phyloP scores from a whole-genome alignment of 2,329 filamentous ascomycete genomes.

The Cercospora brassicicola region DNA sequence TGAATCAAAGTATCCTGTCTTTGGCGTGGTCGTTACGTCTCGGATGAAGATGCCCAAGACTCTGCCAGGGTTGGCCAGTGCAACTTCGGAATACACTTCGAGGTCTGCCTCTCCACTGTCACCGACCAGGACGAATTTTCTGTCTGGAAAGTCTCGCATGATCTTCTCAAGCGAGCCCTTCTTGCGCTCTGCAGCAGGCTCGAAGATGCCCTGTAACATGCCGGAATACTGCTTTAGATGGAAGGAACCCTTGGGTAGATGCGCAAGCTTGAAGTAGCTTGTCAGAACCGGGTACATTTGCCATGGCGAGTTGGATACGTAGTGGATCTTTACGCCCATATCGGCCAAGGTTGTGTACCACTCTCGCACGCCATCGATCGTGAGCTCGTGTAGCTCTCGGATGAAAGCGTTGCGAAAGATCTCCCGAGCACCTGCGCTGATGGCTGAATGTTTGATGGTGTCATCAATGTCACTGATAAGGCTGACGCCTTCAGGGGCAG shows the following conservation, averaged over 20 bases:
- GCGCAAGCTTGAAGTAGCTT: conserved; percentile 77
- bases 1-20: conserved; percentile 73
- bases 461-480: conserved; percentile 97
- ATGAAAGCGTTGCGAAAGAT: conserved; percentile 97
- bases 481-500: conserved; percentile 77
- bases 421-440: conserved; percentile 80
- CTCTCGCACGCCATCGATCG: conserved; percentile 80
- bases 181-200: conserved; percentile 93
- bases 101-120: conserved; percentile 96
- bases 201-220: conserved; percentile 97
- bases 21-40: conserved; percentile 80
- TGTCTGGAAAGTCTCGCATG: conserved; percentile 81
- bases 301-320: conserved; percentile 99
- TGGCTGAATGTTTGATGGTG: conserved; percentile 93
- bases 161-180: conserved; percentile 83
- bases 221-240: conserved; percentile 95
- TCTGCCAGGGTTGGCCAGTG: conserved; percentile 75
- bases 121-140: conserved; percentile 87
- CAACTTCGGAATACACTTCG: conserved; percentile 96
- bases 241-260: conserved; percentile 82
- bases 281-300: conserved; percentile 89
- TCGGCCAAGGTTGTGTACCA: conserved; percentile 80
- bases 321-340: conserved; percentile 86
- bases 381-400: conserved; percentile 76
- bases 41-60: conserved; percentile 89